Evolutionary conservation across 1,284 basidiomycete species (phyloP).

Genomic region (Malassezia furfur): DNA sequence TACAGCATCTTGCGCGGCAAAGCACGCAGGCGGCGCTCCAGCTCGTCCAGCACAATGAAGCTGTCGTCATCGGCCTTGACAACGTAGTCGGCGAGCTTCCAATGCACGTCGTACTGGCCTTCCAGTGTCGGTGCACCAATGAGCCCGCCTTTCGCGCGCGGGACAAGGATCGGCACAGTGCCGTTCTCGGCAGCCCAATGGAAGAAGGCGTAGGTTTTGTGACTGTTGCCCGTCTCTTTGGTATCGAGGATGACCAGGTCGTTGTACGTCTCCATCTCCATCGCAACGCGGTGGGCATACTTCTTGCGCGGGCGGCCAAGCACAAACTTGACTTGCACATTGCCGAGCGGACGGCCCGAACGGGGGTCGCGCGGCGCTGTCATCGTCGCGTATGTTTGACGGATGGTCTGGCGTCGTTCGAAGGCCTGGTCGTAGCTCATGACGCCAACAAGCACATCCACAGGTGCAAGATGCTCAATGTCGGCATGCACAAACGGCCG

Average conservation of each 20-base stretch:
- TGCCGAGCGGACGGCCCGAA: conserved; percentile 51
- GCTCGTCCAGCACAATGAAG: conserved; percentile 41
- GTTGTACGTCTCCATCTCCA: conserved; percentile 88
- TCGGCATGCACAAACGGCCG: conserved; percentile 49
- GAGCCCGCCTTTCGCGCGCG: background rate
- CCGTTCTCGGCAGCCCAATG: conserved; percentile 81
- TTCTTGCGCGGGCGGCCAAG: conserved; percentile 72
- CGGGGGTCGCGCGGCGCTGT: conserved; percentile 39
- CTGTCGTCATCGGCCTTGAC: conserved; percentile 47
- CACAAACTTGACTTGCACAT: conserved; percentile 82
- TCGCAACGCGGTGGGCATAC: conserved; percentile 67
- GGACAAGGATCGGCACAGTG: conserved; percentile 62
- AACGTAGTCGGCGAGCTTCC: conserved; percentile 47
- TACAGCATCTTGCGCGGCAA: conserved; percentile 38
- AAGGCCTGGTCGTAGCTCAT: conserved; percentile 70
- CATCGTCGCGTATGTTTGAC: conserved; percentile 80
- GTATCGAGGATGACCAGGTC: conserved; percentile 77
- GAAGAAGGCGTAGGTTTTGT: conserved; percentile 73
- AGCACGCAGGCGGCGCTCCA: conserved; percentile 43
- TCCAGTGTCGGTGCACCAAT: conserved; percentile 62
- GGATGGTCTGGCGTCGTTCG: conserved; percentile 77
- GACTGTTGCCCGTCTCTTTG: conserved; percentile 80
- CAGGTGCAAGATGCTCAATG: conserved; percentile 66
- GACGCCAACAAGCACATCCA: conserved; percentile 78
- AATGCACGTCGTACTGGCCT: conserved; percentile 28